Base-by-base conservation (phyloP, 2,329 filamentous ascomycete genomes). In the Cladophialophora bantiana region DNA sequence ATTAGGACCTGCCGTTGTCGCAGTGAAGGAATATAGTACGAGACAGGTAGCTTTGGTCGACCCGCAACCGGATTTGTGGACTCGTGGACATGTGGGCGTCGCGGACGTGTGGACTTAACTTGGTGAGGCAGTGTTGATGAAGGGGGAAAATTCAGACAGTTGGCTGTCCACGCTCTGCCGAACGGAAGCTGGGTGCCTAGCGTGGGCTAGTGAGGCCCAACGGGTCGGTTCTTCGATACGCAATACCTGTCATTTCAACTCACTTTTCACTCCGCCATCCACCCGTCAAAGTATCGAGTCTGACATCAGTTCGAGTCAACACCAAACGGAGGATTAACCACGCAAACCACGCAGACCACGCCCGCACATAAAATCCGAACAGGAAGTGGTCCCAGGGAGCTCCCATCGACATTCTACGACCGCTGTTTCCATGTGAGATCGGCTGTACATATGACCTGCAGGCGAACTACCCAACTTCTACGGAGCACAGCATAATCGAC, bases 171-270 rank as follows among this genome's bases (percentile, higher is more conserved):
- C 2, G 26, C 26, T 26, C 2, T 26, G 26, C 26, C 34, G 52
- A 26, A 34, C 52, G 52, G 52, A 55, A 26, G 52, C 1, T 55
- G 52, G 52, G 2, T 34, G 52, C 52, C 52, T 55, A 55, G 52
- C 10, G 52, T 20, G 20, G 52, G 15, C 52, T 36, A 34, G 34
- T n/a, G 52, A 55, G 52, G 52, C 34, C 34, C 31, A n/a, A 34
- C 31, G 52, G 31, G 52, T 36, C 31, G 52, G 52, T 36, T 36
- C 31, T 35, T 20, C 7, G 20, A 58, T 42, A 20, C 50, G 7
- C 20, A 31, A 18, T 62, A 62, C 59, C 32, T 12, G 59, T 62
- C 59, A 62, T 62, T 62, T 62, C 59, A 62, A 56, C 1, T 35
- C 4, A 4, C 4, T 18, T 56, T 36, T 62, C 35, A 9, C 20